phyloP scores from a whole-genome alignment of 2,329 filamentous ascomycete genomes.

The Clonostachys solani region DNA sequence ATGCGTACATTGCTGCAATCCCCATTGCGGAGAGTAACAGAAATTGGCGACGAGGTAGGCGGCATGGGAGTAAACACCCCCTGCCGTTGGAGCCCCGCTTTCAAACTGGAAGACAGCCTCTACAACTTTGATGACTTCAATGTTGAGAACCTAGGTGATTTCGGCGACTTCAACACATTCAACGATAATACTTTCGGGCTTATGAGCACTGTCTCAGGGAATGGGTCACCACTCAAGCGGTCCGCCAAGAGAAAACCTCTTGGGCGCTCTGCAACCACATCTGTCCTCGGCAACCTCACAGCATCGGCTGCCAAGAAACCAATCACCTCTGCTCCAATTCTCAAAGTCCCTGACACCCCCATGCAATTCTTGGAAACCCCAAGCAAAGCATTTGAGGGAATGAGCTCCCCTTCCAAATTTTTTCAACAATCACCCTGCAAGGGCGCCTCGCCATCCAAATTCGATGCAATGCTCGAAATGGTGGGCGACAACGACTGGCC shows the following conservation, averaged over 20 bases:
- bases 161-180: no score
- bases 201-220: slow-evolving; percentile 7
- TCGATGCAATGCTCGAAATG: slow-evolving; percentile 25
- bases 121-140: slow-evolving; percentile 30
- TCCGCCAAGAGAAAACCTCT: slow-evolving; percentile 55
- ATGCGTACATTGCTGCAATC: no score
- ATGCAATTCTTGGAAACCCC: slow-evolving; percentile 45
- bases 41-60: no score
- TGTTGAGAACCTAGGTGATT: no score
- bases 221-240: slow-evolving; percentile 65
- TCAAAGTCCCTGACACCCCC: slow-evolving; percentile 40
- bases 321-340: slow-evolving; percentile 42
- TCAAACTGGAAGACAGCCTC: slow-evolving; percentile 55
- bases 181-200: no score
- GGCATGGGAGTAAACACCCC: no score
- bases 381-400: slow-evolving; percentile 50
- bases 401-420: slow-evolving; percentile 53
- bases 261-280: slow-evolving; percentile 43
- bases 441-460: slow-evolving; percentile 45
- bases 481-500: slow-evolving; percentile 32
- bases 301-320: slow-evolving; percentile 36
- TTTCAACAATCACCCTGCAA: slow-evolving; percentile 23
- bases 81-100: slow-evolving; percentile 62
- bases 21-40: no score
- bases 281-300: no score